Base-by-base conservation (phyloP, 2,329 filamentous ascomycete species). In the Colletotrichum acutatum region DNA sequence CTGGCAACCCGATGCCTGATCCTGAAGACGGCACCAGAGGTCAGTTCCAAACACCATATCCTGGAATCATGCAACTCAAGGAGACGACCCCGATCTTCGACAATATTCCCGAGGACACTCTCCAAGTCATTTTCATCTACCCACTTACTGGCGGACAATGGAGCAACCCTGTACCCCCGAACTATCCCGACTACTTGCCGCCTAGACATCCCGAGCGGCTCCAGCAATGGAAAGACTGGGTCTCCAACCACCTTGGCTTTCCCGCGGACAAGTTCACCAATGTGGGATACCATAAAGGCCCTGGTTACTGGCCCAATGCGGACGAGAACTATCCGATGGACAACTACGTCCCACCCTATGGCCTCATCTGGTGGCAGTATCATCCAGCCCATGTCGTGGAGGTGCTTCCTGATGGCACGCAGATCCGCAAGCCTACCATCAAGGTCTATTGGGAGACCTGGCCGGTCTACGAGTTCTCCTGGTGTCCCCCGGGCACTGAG, bases 311-410 rank as follows among this genome's bases (percentile, higher is more conserved):
- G 62, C 62, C 62, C 4, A 52, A 52, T 49, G 37, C 37, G 7
- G n/a, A 26, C 5, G 46, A 32, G n/a, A 11, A 16, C 7, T 6
- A 22, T 1, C 65, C 56, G 7, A 67, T 67, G 65, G 14, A 24
- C 4, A 34, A n/a, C 34, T 62, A 67, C 28, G 11, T 12, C 12
- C 65, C 65, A 5, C 65, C 65, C 1, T 49, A 42, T 22, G 56
- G 56, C 57, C 56, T 67, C 30, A n/a, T 67, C n/a, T 24, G 34
- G 5, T 67, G 65, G 65, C 65, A 67, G n/a, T 67, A 67, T 16
- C 65, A 67, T 42, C 65, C 65, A 32, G 30, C 65, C 6, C 63
- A 66, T 53, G 52, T 66, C 6, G 53, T 66, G 22, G 19, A 49
- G 26, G 37, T 52, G 7, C 16, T 54, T 14, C n/a, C 34, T 8